phyloP scores from a whole-genome alignment of 805 yeast genomes.

The Yamadazyma kitorensis region DNA sequence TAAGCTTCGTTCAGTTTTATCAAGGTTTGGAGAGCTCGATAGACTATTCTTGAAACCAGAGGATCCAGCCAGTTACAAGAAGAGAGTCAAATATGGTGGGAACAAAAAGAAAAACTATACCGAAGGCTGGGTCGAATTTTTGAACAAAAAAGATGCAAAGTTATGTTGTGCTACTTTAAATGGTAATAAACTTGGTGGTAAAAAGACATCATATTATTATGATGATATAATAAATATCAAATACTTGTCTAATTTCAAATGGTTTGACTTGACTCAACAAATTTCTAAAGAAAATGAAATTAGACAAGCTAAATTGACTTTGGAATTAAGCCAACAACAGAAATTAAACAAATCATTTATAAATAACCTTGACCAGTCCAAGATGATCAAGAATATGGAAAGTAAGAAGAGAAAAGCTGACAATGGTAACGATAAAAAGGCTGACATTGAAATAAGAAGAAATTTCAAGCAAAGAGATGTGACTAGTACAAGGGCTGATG shows the following conservation, averaged over 20 bases:
- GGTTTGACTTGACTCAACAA: conserved; percentile 93
- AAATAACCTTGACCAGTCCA: conserved; percentile 80
- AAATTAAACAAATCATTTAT: conserved; percentile 82
- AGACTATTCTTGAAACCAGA: conserved; percentile 87
- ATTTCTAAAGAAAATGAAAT: conserved; percentile 86
- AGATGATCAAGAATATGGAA: conserved; percentile 70
- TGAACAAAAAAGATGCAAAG: conserved; percentile 81
- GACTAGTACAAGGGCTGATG: conserved; percentile 64
- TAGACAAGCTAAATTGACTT: conserved; percentile 80
- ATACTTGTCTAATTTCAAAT: conserved; percentile 87
- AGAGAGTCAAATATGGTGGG: conserved; percentile 83
- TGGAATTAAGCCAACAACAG: conserved; percentile 87
- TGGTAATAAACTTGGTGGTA: conserved; percentile 89
- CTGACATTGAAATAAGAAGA: conserved; percentile 44
- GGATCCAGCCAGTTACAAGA: conserved; percentile 57
- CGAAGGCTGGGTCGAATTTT: conserved; percentile 97
- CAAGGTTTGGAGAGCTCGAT: conserved; percentile 84
- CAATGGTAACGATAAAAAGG: conserved; percentile 12
- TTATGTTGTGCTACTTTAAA: conserved; percentile 82
- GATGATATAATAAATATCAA: conserved; percentile 92
- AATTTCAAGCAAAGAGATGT: conserved; percentile 70
- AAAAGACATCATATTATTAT: conserved; percentile 83
- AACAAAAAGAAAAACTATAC: conserved; percentile 83
- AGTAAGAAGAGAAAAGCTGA: conserved; percentile 25
- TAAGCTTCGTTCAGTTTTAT: conserved; percentile 76